Percentiles rank a stretch among this genome's conserved stretches.
These are phyloP conservation scores for Fusarium citri DNA, from an alignment of 2,329 filamentous ascomycete species.

Conservation along the genomic window DNA sequence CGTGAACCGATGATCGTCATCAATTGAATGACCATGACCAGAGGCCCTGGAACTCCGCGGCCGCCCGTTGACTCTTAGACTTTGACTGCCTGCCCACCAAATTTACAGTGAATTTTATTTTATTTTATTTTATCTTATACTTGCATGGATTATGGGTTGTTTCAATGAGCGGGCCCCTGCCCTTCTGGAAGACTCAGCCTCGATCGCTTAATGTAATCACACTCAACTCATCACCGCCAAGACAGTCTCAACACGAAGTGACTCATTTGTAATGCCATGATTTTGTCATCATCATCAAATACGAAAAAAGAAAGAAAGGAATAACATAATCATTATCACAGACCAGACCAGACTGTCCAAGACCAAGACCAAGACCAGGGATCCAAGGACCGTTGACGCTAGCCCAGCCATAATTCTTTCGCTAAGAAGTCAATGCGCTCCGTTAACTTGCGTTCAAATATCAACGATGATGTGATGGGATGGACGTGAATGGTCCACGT, in stretches of 20 bases:
- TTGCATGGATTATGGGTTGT: neutral
- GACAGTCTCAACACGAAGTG: constrained; percentile 18
- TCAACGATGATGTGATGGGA: constrained; percentile 13
- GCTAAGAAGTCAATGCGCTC: constrained; percentile 3
- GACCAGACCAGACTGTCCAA: neutral
- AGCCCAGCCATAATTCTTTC: constrained; percentile 8
- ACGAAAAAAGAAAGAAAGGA: neutral
- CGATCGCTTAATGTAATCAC: constrained; percentile 11
- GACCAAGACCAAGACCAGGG: constrained; percentile 12
- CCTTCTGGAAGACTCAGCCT: constrained; percentile 31
- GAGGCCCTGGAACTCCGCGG: constrained; percentile 10
- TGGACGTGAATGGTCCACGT: constrained; percentile 7
- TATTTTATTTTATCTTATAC: too few species aligned
- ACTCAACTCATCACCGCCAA: constrained; percentile 13
- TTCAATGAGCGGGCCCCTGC: neutral
- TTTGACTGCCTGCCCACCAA: neutral
- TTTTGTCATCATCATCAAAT: constrained; percentile 21
- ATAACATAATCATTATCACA: neutral
- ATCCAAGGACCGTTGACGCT: constrained; percentile 28
- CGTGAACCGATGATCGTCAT: constrained; percentile 4
- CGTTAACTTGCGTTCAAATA: neutral
- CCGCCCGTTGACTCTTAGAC: constrained; percentile 3
- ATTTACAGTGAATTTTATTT: neutral
- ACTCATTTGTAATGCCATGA: constrained; percentile 29
- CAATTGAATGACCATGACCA: neutral